phyloP scores from a whole-genome alignment of 805 yeast genomes.

The Ogataea paradorogensis region DNA sequence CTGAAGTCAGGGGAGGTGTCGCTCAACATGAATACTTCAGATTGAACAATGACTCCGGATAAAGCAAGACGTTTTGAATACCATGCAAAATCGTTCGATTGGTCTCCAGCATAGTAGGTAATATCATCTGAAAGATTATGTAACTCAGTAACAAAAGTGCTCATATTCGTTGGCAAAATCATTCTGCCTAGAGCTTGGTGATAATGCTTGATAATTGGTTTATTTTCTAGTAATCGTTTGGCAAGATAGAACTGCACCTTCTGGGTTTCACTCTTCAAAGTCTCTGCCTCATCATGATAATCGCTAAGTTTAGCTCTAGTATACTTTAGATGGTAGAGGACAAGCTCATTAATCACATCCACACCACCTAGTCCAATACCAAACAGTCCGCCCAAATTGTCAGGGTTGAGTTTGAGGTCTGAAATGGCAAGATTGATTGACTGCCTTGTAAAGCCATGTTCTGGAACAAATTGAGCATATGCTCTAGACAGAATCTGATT shows the following conservation, averaged over 20 bases:
- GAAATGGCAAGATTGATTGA: constrained; percentile 44
- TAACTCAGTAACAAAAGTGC: constrained; percentile 60
- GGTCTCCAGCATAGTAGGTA: constrained; percentile 74
- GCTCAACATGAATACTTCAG: constrained; percentile 77
- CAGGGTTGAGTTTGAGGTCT: constrained; percentile 39
- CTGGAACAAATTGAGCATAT: constrained; percentile 38
- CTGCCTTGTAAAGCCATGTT: constrained; percentile 40
- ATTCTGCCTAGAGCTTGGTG: constrained; percentile 57
- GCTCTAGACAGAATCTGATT: constrained; percentile 35
- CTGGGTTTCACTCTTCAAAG: constrained; percentile 21
- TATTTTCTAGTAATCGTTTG: constrained; percentile 50
- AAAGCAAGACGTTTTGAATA: constrained; percentile 79
- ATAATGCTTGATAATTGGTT: constrained; percentile 42
- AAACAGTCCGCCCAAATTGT: constrained; percentile 41
- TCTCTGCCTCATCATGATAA: constrained; percentile 26
- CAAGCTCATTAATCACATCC: constrained; percentile 40
- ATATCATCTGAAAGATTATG: constrained; percentile 80
- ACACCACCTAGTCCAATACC: constrained; percentile 30
- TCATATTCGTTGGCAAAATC: constrained; percentile 60
- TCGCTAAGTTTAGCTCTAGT: constrained; percentile 39
- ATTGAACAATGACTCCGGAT: constrained; percentile 64
- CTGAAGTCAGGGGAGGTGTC: constrained; percentile 57
- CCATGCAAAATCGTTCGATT: constrained; percentile 84
- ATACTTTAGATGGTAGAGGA: constrained; percentile 44
- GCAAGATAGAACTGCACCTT: constrained; percentile 34